Percentiles rank a stretch among this genome's conserved stretches.
These are phyloP conservation scores for Xylariaceae sp. DNA, from an alignment of 2,329 filamentous ascomycete species.

Conservation along the genomic window DNA sequence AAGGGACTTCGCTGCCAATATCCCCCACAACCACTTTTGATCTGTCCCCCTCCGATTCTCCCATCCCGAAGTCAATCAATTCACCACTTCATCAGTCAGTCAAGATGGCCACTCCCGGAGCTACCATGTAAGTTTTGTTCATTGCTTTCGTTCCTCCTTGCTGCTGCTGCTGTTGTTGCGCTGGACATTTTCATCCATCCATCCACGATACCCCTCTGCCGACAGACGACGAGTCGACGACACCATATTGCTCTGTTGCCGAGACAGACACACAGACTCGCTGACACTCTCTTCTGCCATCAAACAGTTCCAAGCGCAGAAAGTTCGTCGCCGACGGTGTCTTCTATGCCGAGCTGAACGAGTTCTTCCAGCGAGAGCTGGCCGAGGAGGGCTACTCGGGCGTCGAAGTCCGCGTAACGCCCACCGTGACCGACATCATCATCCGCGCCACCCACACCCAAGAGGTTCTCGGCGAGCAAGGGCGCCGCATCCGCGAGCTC, in stretches of 20 bases:
- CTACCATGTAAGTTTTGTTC: conserved; percentile 54
- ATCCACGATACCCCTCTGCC: no score
- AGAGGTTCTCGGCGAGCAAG: conserved; percentile 99
- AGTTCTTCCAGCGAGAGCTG: conserved; percentile 99
- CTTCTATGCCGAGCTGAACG: conserved; percentile 99
- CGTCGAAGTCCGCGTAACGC: conserved; percentile 99
- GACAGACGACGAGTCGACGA: no score
- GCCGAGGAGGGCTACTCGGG: conserved; percentile 99
- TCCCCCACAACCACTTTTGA: conserved; percentile 20
- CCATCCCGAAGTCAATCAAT: conserved; percentile 30
- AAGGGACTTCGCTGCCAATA: conserved; percentile 9
- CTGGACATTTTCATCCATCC: no score
- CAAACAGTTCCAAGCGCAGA: conserved; percentile 76
- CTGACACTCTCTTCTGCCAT: neutral
- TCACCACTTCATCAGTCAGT: conserved; percentile 31
- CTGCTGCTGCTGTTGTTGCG: conserved; percentile 7
- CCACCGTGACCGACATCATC: conserved; percentile 99
- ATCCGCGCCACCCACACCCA: conserved; percentile 99
- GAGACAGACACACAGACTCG: no score
- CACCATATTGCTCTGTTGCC: no score
- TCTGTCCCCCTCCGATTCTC: conserved; percentile 15
- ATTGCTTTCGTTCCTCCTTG: conserved; percentile 2
- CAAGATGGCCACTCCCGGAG: conserved; percentile 59
- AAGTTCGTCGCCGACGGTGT: conserved; percentile 98
- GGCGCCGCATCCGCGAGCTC: conserved; percentile 99